phyloP scores from a whole-genome alignment of 352 stramenopile genomes.

The Globisporangium irregulare region DNA sequence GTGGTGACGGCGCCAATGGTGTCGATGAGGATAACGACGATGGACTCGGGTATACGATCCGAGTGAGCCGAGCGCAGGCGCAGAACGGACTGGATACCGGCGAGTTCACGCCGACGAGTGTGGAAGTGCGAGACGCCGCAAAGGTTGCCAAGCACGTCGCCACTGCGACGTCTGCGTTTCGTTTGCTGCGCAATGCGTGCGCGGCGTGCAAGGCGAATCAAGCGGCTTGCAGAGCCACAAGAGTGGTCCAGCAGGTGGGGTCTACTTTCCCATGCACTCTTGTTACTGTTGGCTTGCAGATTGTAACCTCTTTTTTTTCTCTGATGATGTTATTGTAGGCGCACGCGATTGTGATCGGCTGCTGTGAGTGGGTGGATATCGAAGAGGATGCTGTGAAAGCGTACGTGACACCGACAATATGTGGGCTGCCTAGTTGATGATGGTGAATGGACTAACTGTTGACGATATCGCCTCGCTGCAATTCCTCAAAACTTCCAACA shows the following conservation, averaged over 20 bases:
- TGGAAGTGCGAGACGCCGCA: conserved; percentile 25
- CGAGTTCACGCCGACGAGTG: conserved; percentile 26
- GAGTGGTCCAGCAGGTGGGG: conserved; percentile 17
- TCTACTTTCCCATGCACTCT: too few relatives aligned
- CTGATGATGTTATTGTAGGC: conserved; percentile 21
- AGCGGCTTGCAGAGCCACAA: conserved; percentile 28
- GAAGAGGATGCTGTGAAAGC: conserved; percentile 43
- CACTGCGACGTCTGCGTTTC: conserved; percentile 42
- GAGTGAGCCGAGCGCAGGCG: conserved; percentile 23
- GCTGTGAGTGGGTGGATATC: conserved; percentile 59
- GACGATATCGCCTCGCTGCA: background rate
- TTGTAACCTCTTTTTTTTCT: background rate
- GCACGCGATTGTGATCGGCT: conserved; percentile 33
- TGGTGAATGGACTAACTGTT: too few relatives aligned
- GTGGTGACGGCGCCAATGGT: background rate
- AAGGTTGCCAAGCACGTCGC: conserved; percentile 16
- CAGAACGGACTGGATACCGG: conserved; percentile 25
- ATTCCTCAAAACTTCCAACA: background rate
- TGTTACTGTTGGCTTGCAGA: background rate
- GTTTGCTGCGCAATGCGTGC: conserved; percentile 75
- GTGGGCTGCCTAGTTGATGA: background rate
- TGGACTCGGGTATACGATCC: conserved; percentile 71
- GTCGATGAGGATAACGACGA: conserved; percentile 36
- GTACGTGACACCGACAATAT: background rate
- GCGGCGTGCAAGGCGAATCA: conserved; percentile 48